Base-by-base conservation (phyloP, 192 early-diverging fungal species). In the Backusella macrospora region DNA sequence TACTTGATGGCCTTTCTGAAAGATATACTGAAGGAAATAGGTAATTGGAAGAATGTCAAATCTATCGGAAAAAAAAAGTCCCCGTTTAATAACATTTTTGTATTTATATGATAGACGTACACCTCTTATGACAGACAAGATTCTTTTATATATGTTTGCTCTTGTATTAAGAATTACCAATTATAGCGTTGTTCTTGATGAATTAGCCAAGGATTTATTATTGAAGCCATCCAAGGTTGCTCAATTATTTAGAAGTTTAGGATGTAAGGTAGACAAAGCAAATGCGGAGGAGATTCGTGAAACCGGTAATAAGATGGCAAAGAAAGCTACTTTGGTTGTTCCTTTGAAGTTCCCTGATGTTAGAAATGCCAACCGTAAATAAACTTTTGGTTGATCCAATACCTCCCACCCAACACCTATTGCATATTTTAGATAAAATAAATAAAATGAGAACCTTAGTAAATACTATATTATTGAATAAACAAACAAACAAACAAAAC, bases 141-240 rank as follows among this genome's bases (percentile, higher is more conserved):
- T 97, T 6, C 79, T 91, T 13, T 91, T 89, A 72, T 92, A 94
- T 75, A 93, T 95, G 66, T 76, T 93, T 47, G 86, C 87, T 13
- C 78, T 95, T 48, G 86, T 86, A 71, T 80, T 97, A 73, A 88
- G 86, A 10, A 74, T 95, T 2, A 89, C 93, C 75, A 88, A 90
- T 76, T 96, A 86, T 84, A 85, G 83, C 16, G 71, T 92, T 47
- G 86, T 94, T 64, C 83, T 90, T 0, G 73, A 75, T 3, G 82
- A 83, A 5, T 76, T 96, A 49, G 88, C 90, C 0, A 74, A 78
- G 4, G 94, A 96, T 71, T 76, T 96, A 71, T 83, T 82, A 21
- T 70, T 90, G 62, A 83, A 83, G 62, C 80, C 82, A 62, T 78
- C 74, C 43, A 83, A 77, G 72, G 72, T 79, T 15, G 66, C 74